Base-by-base conservation (phyloP, 2,329 filamentous ascomycete species). In the Aspergillus sp. region DNA sequence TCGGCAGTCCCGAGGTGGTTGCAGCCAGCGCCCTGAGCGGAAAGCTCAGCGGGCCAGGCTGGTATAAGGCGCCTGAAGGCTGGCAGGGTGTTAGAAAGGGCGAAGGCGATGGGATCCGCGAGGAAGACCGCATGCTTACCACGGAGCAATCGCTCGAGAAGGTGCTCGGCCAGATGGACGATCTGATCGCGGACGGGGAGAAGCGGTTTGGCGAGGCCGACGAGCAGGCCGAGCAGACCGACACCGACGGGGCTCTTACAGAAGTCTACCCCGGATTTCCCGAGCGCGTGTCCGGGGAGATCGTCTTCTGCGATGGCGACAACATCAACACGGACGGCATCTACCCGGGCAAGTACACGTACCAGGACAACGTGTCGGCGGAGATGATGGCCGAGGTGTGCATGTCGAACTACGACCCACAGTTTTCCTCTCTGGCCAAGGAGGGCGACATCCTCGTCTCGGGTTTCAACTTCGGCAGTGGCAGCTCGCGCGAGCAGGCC, bases 321-420 rank as follows among this genome's bases (percentile, higher is more conserved):
- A 93, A 93, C 61, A 76, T 95, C 55, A 84, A 91, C 62, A 96
- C 89, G 0, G 89, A 96, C 52, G 80, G 74, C 33, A 94, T 96
- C 56, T 96, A 96, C 58, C 82, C 86, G 0, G 86, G 84, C 4
- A 86, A 88, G 54, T 86, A 85, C 58, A 95, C 88, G 0, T 96
- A 96, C 61, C 85, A 93, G 54, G 88, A 96, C 52, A 73, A 83
- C 48, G 70, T 96, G 1, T 64, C 82, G 0, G 67, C 63, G 1
- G 80, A 85, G 40, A 76, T 76, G 35, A 95, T 96, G 89, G 85
- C 86, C 0, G 68, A 82, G 44, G 86, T 88, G 1, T 88, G 82
- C 60, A 95, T 96, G 86, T 74, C 82, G 55, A 96, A 96, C 69
- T 96, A 94, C 63, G 89, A 96, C 54, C 63, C 72, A 0, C 55